Percentiles rank a stretch among this genome's conserved stretches.
phyloP scores from a whole-genome alignment of 805 yeast genomes.

The Saturnispora gosingensis region DNA sequence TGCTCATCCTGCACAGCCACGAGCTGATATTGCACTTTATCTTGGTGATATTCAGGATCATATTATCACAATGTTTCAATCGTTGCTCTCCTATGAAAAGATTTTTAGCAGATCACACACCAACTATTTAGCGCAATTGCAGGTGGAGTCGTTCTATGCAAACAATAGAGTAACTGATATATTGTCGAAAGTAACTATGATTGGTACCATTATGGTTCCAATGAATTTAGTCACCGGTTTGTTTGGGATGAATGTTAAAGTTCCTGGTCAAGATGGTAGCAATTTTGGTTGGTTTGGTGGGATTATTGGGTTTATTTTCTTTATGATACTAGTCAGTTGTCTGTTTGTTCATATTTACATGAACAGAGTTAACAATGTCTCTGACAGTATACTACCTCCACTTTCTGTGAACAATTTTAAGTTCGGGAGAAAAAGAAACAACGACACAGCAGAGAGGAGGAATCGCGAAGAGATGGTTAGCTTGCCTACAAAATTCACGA shows the following conservation, averaged over 20 bases:
- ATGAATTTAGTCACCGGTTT: constrained; percentile 83
- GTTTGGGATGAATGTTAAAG: constrained; percentile 90
- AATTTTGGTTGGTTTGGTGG: constrained; percentile 48
- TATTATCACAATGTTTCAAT: constrained; percentile 92
- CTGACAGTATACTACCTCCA: constrained; percentile 10
- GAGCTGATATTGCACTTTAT: constrained; percentile 86
- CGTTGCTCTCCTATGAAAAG: constrained; percentile 81
- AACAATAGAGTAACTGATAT: constrained; percentile 80
- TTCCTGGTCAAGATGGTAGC: constrained; percentile 53
- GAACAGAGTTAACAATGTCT: constrained; percentile 14
- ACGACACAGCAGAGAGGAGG: constrained; percentile 9
- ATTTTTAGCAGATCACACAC: constrained; percentile 87
- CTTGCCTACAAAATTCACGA: constrained; percentile 25
- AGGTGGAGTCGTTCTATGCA: constrained; percentile 83
- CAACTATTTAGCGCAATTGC: constrained; percentile 86
- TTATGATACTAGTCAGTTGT: constrained; percentile 18
- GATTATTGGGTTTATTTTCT: constrained; percentile 25
- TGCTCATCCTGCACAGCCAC: constrained; percentile 43
- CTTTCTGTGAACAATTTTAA: constrained; percentile 24
- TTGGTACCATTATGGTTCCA: constrained; percentile 88
- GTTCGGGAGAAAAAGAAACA: constrained; percentile 20
- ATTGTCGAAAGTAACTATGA: constrained; percentile 77
- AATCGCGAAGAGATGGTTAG: constrained; percentile 21
- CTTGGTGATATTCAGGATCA: constrained; percentile 96
- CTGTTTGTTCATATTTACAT: constrained; percentile 21